Base-by-base conservation (phyloP, 371 early-diverging fungal genomes). In the Rhizopus delemar region DNA sequence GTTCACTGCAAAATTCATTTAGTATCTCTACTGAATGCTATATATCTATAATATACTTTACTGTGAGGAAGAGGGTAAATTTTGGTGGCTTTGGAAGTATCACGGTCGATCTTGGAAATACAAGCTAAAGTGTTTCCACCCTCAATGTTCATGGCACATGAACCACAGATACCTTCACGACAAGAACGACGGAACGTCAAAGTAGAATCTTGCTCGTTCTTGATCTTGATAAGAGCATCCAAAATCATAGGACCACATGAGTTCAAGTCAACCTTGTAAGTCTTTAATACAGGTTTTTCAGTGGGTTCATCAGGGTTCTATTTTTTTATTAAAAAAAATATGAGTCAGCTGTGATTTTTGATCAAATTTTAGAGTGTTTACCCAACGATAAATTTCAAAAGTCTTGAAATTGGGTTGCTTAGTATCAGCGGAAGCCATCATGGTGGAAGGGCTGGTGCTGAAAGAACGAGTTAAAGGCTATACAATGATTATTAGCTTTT, bases 1-100 rank as follows among this genome's bases (percentile, higher is more conserved):
- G 73, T 90, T 87, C 90, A 90, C 86, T 85, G 59, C 11, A 31
- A 8, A 51, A 22, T 22, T 22, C 22, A 22, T 22, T 22, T 22
- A 22, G 22, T 2, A 54, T 5, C 46, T 16, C 16, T 4, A 45
- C 31, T 54, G 28, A 29, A 32, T 29, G 29, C 3, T 28, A 3
- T 15, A 32, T 29, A 48, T 32, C 49, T 32, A 48, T 15, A 31
- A 12, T 29, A 33, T 35, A 36, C 48, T 34, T 65, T 77, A 90
- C 90, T 94, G 84, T 97, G 96, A 56, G 98, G 98, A 68, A 97
- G 83, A 51, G 98, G 98, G 79, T 96, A 96, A 71, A 97, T 90
- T 84, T 92, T 93, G 71, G 80, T 68, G 43, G 83, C 69, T 79
- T 83, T 84, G 59, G 73, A 62, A 41, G 75, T 77, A 69, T 88